Conservation (phyloP, 768 basidiomycete genomes). For the Nidularia pulvinata region DNA sequence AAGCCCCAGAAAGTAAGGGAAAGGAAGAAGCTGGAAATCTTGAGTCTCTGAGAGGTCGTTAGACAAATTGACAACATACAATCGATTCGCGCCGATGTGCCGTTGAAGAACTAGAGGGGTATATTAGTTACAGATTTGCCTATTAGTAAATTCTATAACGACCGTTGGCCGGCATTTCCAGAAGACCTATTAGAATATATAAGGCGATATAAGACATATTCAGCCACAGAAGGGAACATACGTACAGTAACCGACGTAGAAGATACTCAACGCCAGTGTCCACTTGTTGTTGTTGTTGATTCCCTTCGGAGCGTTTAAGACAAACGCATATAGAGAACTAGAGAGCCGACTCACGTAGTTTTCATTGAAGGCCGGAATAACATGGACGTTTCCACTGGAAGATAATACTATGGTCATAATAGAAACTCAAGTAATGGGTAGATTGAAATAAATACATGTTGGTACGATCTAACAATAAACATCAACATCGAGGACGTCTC, state of each 20-base stretch:
- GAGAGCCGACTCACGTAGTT: constrained; percentile 37
- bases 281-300: constrained; percentile 53
- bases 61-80: constrained; percentile 26
- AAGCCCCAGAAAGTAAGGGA: constrained; percentile 53
- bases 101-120: constrained; percentile 45
- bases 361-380: constrained; percentile 48
- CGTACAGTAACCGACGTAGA: constrained; percentile 61
- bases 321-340: background rate
- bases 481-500: no score
- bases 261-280: constrained; percentile 57
- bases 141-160: background rate
- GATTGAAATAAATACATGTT: constrained; percentile 39
- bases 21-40: constrained; percentile 48
- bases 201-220: no score
- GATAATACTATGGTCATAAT: background rate
- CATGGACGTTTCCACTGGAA: constrained; percentile 54
- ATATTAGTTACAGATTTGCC: background rate
- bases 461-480: constrained; percentile 39
- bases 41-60: background rate
- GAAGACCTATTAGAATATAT: constrained; percentile 28
- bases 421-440: background rate
- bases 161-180: constrained; percentile 62
- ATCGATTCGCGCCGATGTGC: constrained; percentile 56
- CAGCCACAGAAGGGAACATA: background rate
- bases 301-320: constrained; percentile 24